Evolutionary conservation across 495 filamentous ascomycete species (phyloP), one percentile per base, ranked within the genome.

Genomic region (Aspergillus carlsbadensis): DNA sequence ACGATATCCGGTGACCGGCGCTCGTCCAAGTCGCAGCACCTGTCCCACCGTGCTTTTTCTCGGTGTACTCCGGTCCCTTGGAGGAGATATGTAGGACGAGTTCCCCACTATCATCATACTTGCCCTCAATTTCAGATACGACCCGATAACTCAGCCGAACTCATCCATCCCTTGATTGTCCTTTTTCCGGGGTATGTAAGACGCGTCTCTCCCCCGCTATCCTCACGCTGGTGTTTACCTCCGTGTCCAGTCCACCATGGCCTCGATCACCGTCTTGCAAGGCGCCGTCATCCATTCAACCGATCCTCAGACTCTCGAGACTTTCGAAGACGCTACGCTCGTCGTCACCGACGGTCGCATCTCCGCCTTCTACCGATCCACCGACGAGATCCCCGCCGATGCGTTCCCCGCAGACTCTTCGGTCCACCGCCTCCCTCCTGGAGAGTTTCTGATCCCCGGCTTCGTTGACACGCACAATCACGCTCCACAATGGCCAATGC

Each of bases 401-500:
- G 14, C 24, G 4, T 21, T 65, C 40, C 56, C 62, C 65, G 29
- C 42, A 1, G 22, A 31, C 34, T 15, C 34, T 33, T 40, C 76
- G 78, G 42, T 71, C 62, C 26, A 80, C 81, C 48, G 58, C 66
- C 76, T 86, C 11, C 51, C 52, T 0, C 71, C 75, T 1, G 74
- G 76, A n/a, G 63, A 83, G 34, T 83, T 86, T 64, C 59, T 87
- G 11, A 77, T 81, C 45, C 84, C 84, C 0, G 84, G 83, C 10
- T 84, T 86, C 64, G 69, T 86, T 20, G 83, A 86, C 68, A 85
- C 83, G 10, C 84, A 86, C 72, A 85, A 81, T 58, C 84, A 86
- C 57, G 84, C 84, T 5, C 84, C 84, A 5, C 84, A 87, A 61
- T 86, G 78, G 77, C 72, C 80, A 10, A 81, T 85, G 57, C 79